A percentile compares a stretch with the other conserved stretches of the same genome.
These are phyloP conservation scores for Paramecium bursaria DNA, from an alignment of 73 alveolate genomes.

Conservation along the genomic window DNA sequence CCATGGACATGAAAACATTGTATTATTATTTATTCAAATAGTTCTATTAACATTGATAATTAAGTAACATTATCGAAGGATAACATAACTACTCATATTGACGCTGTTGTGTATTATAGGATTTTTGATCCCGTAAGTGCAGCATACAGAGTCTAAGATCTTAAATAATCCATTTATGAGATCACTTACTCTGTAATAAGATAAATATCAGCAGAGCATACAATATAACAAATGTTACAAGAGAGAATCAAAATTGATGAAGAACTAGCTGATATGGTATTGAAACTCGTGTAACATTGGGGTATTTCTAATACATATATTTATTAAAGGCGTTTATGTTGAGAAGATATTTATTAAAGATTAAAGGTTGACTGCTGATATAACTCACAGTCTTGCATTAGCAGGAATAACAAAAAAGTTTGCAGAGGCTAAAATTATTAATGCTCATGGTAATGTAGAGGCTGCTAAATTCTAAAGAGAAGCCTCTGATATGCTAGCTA, in stretches of 20 bases:
- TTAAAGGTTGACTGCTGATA: constrained; percentile 16
- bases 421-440: constrained; percentile 64
- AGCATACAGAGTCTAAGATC: constrained; percentile 27
- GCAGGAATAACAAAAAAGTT: constrained; percentile 61
- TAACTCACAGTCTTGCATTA: constrained; percentile 58
- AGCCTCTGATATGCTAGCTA: constrained; percentile 53
- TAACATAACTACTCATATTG: constrained; percentile 39
- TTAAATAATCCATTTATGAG: constrained; percentile 46
- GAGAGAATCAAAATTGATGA: constrained; percentile 46
- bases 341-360: constrained; percentile 63
- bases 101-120: constrained; percentile 65
- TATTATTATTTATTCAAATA: not conserved
- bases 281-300: constrained; percentile 51
- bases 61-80: constrained; percentile 56
- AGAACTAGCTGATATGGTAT: constrained; percentile 46
- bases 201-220: constrained; percentile 45
- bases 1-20: constrained; percentile 48
- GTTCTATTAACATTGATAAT: not conserved
- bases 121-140: constrained; percentile 62
- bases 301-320: constrained; percentile 6
- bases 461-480: constrained; percentile 68
- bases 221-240: constrained; percentile 38
- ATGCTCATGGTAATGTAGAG: constrained; percentile 67
- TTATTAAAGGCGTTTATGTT: constrained; percentile 26
- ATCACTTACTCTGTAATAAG: constrained; percentile 63